A percentile compares a stretch with the other conserved stretches of the same genome.
phyloP scores from a whole-genome alignment of 2,329 filamentous ascomycete genomes.

The Periglandula ipomoeae region DNA sequence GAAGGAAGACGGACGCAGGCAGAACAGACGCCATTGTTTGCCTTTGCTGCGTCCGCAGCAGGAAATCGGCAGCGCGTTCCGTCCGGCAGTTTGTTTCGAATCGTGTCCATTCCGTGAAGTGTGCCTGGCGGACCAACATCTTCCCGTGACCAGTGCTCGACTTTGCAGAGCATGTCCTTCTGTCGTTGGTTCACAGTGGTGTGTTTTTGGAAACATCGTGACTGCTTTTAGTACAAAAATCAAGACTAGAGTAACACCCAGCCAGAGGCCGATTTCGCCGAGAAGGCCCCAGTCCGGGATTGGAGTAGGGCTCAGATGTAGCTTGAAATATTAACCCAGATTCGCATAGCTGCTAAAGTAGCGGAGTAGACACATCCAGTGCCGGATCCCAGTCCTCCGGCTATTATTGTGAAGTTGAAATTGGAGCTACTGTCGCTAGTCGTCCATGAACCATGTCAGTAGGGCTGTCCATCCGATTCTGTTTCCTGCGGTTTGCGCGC shows the following conservation, averaged over 20 bases:
- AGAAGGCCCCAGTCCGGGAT: no score
- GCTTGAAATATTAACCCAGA: no score
- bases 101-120: neutral
- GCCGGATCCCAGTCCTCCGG: no score
- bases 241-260: no score
- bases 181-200: neutral
- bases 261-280: no score
- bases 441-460: neutral
- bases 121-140: neutral
- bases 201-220: neutral
- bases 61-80: neutral
- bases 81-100: neutral
- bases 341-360: no score
- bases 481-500: neutral
- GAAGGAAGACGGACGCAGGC: neutral
- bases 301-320: no score
- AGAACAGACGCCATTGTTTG: neutral
- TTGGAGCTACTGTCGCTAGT: no score
- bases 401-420: no score
- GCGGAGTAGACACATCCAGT: no score
- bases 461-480: neutral
- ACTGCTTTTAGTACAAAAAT: no score
- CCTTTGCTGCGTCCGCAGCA: neutral
- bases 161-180: no score
- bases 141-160: neutral